Conservation (phyloP, 495 filamentous ascomycete genomes). For the Aspergillus wentii region DNA sequence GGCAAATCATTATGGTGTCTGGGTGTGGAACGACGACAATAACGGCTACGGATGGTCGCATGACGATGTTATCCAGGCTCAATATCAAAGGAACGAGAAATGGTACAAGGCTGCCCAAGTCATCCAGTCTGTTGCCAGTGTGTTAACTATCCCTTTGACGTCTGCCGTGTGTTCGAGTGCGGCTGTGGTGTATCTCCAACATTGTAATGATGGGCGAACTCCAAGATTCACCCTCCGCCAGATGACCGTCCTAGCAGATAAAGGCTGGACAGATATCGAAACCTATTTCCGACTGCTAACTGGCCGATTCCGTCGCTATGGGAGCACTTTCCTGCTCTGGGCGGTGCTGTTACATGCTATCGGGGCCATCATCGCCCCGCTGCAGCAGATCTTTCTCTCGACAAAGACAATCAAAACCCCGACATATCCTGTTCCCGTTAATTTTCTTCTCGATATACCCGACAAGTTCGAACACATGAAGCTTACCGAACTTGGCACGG, state of each 20-base stretch:
- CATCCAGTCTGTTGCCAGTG: conserved; percentile 13
- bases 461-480: neutral
- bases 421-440: neutral
- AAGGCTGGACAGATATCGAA: conserved; percentile 17
- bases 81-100: conserved; percentile 9
- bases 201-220: too few relatives aligned
- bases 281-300: conserved; percentile 3
- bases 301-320: conserved; percentile 6
- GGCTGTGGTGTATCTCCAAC: conserved; percentile 21
- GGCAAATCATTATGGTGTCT: conserved; percentile 2
- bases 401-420: conserved; percentile 13
- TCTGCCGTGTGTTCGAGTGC: conserved; percentile 23
- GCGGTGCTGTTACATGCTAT: conserved; percentile 14
- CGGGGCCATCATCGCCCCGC: conserved; percentile 15
- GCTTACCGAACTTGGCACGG: too few relatives aligned
- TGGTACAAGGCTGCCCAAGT: conserved; percentile 21
- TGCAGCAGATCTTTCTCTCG: conserved; percentile 17
- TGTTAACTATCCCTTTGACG: conserved; percentile 23
- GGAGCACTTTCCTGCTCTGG: conserved; percentile 13
- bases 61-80: too few relatives aligned
- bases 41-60: too few relatives aligned
- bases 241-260: conserved; percentile 19
- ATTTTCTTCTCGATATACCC: neutral
- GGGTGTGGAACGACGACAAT: neutral
- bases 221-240: conserved; percentile 12